Evolutionary conservation across 345 rosid species (phyloP), one percentile per base, ranked within the genome.

Genomic region (Cardamine resedifolia): DNA sequence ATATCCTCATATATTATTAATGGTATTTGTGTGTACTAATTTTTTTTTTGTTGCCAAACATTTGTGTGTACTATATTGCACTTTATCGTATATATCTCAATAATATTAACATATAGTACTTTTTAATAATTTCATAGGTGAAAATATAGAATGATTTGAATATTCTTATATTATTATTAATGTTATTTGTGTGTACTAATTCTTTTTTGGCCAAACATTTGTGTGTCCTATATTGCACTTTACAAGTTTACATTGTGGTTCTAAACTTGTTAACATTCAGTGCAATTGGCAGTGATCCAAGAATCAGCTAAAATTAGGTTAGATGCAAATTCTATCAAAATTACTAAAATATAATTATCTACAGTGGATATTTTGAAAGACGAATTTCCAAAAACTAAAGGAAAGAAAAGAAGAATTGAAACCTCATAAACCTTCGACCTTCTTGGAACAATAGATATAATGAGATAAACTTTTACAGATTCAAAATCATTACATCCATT

Each of bases 261-360:
- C 2, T 23, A 63, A 63, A 63, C 43, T n/a, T n/a, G n/a, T n/a
- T n/a, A n/a, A n/a, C n/a, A n/a, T n/a, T n/a, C n/a, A n/a, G n/a
- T n/a, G 26, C 39, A 63, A 44, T 28, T 63, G 16, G 24, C 53
- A 43, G 53, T 43, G 52, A 63, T 61, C 6, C 44, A 61, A n/a
- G 15, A 34, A 20, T n/a, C n/a, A 15, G 30, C 16, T 16, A 41
- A 24, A 24, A 24, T 24, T 24, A 21, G 34, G 50, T 41, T 39
- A 9, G 6, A 26, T 26, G 16, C 24, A 3, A 52, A 62, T 26
- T 26, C 24, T 19, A 61, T 23, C 34, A 24, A 23, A 43, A 24
- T 16, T 9, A 61, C 12, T 34, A 20, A 20, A 36, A 11, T 19
- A 0, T 60, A 4, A 39, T 23, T 14, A 5, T 21, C 23, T 21